A percentile compares a stretch with the other conserved stretches of the same genome.
These are phyloP conservation scores for Clonostachys solani DNA, from an alignment of 2,329 filamentous ascomycete species.

Conservation along the genomic window DNA sequence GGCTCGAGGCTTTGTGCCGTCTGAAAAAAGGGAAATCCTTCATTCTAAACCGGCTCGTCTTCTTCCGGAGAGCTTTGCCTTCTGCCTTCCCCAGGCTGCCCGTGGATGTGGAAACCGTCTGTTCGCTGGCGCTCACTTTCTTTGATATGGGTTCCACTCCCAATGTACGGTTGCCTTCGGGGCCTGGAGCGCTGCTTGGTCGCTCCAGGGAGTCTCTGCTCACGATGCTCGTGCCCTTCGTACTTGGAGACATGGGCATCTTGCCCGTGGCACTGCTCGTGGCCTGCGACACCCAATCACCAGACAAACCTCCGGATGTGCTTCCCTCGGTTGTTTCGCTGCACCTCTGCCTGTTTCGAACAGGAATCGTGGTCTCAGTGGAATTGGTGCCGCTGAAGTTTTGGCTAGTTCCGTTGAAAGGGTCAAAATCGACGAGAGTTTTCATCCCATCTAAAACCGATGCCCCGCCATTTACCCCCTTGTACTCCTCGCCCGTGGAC, in stretches of 20 bases:
- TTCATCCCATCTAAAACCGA: constrained; percentile 40
- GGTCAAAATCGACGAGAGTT: constrained; percentile 44
- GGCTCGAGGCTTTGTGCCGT: constrained; percentile 39
- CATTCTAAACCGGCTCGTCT: constrained; percentile 59
- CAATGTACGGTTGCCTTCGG: not conserved
- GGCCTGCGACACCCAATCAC: constrained; percentile 59
- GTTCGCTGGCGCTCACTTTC: not conserved
- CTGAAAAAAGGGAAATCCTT: constrained; percentile 55
- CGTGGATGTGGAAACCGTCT: not conserved
- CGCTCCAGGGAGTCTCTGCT: constrained; percentile 55
- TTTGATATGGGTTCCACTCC: not conserved
- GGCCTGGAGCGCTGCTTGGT: constrained; percentile 33
- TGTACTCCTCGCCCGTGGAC: constrained; percentile 18
- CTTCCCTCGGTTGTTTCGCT: constrained; percentile 61
- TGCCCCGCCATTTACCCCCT: constrained; percentile 36
- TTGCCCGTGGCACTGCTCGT: constrained; percentile 61
- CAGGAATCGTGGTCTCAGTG: not conserved
- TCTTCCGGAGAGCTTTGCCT: constrained; percentile 52
- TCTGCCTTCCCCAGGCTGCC: constrained; percentile 42
- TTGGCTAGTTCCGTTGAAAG: constrained; percentile 33
- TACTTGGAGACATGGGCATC: constrained; percentile 61
- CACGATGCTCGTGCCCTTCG: constrained; percentile 61
- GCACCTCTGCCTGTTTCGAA: constrained; percentile 37
- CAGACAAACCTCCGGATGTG: constrained; percentile 45
- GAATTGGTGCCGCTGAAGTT: constrained; percentile 9